These are phyloP conservation scores for Nakaseomyces glabratus DNA, from an alignment of 1,139 yeast species.

Conservation along the genomic window DNA sequence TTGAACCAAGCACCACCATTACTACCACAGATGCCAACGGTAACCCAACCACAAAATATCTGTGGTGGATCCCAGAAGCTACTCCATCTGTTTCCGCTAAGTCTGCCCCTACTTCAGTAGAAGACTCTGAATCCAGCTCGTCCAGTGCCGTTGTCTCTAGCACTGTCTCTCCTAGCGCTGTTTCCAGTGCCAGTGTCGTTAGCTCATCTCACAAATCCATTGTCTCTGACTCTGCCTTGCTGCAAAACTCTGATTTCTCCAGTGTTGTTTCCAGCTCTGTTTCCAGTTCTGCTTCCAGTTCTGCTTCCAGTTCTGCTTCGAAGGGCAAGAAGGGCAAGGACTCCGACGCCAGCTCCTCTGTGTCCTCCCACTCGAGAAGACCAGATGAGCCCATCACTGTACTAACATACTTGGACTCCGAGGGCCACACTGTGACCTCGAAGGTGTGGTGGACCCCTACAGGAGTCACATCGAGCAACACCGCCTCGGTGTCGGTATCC, in stretches of 20 bases:
- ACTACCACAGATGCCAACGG: constrained; percentile 20
- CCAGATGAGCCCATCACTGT: constrained; percentile 33
- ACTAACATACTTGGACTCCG: constrained; percentile 17
- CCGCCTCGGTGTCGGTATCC: no score
- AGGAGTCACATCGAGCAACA: no score
- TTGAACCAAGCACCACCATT: constrained; percentile 18
- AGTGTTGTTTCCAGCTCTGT: constrained; percentile 1
- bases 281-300: constrained; percentile 4
- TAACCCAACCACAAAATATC: constrained; percentile 16
- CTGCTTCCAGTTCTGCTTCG: constrained; percentile 5
- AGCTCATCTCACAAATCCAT: background rate
- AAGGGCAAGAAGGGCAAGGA: constrained; percentile 5
- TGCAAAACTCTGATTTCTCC: constrained; percentile 5
- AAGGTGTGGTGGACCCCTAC: constrained; percentile 33
- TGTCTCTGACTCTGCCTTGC: background rate
- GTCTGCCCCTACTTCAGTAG: constrained; percentile 5
- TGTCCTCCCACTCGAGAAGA: constrained; percentile 22
- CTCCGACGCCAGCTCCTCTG: background rate
- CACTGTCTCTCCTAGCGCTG: no score
- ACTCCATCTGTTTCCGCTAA: constrained; percentile 9
- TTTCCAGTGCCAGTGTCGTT: constrained; percentile 5
- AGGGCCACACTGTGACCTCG: constrained; percentile 21
- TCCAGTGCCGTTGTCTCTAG: background rate
- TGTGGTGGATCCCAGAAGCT: constrained; percentile 18
- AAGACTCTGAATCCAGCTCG: constrained; percentile 4